These are phyloP conservation scores for Persicaria tinctoria DNA, from an alignment of 148 eudicot species.

Conservation along the genomic window DNA sequence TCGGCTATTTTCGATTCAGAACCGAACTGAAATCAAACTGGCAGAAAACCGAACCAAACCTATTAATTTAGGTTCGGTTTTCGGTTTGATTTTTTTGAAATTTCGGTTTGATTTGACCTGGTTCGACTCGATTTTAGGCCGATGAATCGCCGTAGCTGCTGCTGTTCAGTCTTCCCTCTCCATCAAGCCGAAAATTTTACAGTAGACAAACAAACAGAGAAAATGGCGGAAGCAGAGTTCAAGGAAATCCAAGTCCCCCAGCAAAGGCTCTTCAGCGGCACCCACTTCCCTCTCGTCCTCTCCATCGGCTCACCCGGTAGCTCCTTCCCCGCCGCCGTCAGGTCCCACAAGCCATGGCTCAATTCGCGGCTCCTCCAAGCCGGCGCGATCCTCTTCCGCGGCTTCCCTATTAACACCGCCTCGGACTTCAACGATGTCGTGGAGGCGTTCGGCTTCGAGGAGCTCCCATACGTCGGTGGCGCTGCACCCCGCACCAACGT, in stretches of 20 bases:
- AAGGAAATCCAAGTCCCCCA: conserved; percentile 31
- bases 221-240: conserved; percentile 34
- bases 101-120: too few relatives aligned
- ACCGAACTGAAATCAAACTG: too few relatives aligned
- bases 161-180: too few relatives aligned
- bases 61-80: too few relatives aligned
- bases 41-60: too few relatives aligned
- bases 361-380: conserved; percentile 37
- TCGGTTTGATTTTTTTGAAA: too few relatives aligned
- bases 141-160: too few relatives aligned
- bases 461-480: conserved; percentile 75
- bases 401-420: conserved; percentile 39
- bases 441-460: conserved; percentile 72
- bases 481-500: conserved; percentile 65
- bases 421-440: conserved; percentile 79
- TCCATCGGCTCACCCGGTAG: conserved; percentile 23
- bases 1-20: too few relatives aligned
- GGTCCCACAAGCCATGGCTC: conserved; percentile 46
- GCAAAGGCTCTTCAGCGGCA: conserved; percentile 36
- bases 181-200: not conserved
- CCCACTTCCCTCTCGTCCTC: conserved; percentile 46
- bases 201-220: not conserved
- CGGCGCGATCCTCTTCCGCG: conserved; percentile 67
- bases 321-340: conserved; percentile 34
- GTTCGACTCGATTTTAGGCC: too few relatives aligned